Evolutionary conservation across 1,139 yeast genomes (phyloP).

Genomic region (Kodamaea alishanica): DNA sequence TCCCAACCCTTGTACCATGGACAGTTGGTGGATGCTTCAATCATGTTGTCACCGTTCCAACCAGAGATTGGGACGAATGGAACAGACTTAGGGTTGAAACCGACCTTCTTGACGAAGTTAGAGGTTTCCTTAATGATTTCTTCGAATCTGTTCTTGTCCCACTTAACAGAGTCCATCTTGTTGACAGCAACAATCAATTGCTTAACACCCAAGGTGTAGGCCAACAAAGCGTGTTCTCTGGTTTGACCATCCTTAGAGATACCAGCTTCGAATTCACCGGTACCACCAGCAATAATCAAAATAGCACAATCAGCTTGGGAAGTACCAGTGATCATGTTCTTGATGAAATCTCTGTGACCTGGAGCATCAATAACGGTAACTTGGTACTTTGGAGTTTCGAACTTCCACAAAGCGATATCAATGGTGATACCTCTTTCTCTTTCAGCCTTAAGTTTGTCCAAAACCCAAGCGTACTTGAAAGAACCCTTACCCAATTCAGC

Average conservation of each 20-base stretch:
- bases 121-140: constrained; percentile 82
- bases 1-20: constrained; percentile 93
- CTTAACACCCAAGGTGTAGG: constrained; percentile 87
- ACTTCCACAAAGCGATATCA: constrained; percentile 92
- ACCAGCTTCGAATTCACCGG: constrained; percentile 95
- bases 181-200: constrained; percentile 87
- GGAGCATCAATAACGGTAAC: constrained; percentile 94
- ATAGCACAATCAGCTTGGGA: constrained; percentile 94
- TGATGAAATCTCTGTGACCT: constrained; percentile 97
- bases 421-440: constrained; percentile 97
- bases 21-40: constrained; percentile 77
- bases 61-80: constrained; percentile 92
- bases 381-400: constrained; percentile 89
- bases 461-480: constrained; percentile 98
- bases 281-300: constrained; percentile 87
- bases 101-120: constrained; percentile 89
- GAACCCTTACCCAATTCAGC: constrained; percentile 98
- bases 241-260: constrained; percentile 92
- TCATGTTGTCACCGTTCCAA: constrained; percentile 95
- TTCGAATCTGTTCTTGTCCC: constrained; percentile 76
- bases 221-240: constrained; percentile 89
- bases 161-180: constrained; percentile 91
- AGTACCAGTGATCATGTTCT: constrained; percentile 91
- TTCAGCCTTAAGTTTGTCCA: constrained; percentile 94
- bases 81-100: constrained; percentile 83